Conservation (phyloP, 495 filamentous ascomycete species). For the Talaromyces proteolyticus region DNA sequence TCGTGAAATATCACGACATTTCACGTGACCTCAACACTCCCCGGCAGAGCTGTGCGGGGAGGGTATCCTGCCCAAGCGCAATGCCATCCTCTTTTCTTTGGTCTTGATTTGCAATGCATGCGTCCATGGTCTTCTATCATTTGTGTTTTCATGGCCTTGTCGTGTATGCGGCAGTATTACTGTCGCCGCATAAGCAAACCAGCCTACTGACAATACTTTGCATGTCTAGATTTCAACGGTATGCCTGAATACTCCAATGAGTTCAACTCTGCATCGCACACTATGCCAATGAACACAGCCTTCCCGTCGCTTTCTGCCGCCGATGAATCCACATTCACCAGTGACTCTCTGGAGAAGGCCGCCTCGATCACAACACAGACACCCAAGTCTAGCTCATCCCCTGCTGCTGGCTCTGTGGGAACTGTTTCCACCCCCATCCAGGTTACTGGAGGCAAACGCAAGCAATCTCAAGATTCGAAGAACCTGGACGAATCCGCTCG, state of each 20-base stretch:
- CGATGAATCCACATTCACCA: conserved; percentile 11
- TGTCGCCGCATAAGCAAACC: background rate
- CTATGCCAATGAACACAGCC: conserved; percentile 20
- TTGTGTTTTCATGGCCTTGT: background rate
- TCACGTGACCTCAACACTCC: conserved; percentile 28
- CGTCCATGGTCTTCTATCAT: conserved; percentile 3
- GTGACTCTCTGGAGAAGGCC: conserved; percentile 13
- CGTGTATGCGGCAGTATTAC: background rate
- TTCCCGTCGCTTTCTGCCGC: conserved; percentile 19
- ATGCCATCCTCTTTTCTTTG: background rate
- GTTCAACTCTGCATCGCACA: conserved; percentile 21
- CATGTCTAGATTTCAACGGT: conserved; percentile 29
- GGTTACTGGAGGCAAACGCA: conserved; percentile 30
- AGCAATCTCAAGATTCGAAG: conserved; percentile 21
- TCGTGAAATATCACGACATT: conserved; percentile 30
- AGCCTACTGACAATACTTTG: conserved; percentile 6
- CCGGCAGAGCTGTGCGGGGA: conserved; percentile 7
- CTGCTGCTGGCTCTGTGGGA: conserved; percentile 11
- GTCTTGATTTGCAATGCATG: background rate
- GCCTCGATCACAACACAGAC: conserved; percentile 3
- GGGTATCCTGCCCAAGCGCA: background rate
- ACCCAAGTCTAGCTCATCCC: conserved; percentile 10
- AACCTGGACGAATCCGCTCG: conserved; percentile 50
- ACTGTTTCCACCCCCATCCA: conserved; percentile 14
- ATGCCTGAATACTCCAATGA: conserved; percentile 29